These are phyloP conservation scores for Trichomonas vaginalis DNA, from an alignment of 208 protist genomes.

Conservation along the genomic window DNA sequence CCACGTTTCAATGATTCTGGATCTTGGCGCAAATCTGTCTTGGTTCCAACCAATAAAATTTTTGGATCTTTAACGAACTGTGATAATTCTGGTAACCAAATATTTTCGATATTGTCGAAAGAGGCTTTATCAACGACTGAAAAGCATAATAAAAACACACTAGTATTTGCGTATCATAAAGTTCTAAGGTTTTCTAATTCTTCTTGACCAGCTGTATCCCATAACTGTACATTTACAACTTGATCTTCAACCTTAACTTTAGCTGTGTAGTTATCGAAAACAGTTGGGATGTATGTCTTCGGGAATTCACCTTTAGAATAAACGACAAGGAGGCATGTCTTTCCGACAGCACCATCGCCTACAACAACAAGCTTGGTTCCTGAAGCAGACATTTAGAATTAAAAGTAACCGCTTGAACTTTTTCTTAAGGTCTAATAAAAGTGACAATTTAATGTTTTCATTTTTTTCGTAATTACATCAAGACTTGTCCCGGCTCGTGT, in stretches of 20 bases:
- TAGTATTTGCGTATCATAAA: slow-evolving; percentile 26
- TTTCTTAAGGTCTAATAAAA: not conserved
- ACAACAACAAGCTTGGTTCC: slow-evolving; percentile 43
- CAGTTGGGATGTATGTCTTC: slow-evolving; percentile 23
- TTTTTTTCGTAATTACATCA: no score
- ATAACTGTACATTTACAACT: slow-evolving; percentile 46
- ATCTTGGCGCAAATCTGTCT: slow-evolving; percentile 54
- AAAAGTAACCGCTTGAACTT: not conserved
- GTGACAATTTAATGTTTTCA: no score
- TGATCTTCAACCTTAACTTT: slow-evolving; percentile 31
- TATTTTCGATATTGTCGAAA: slow-evolving; percentile 50
- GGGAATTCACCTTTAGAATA: slow-evolving; percentile 64
- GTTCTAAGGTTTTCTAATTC: not conserved
- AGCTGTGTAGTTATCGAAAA: slow-evolving; percentile 30
- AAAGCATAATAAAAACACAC: slow-evolving; percentile 32
- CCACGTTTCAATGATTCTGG: slow-evolving; percentile 17
- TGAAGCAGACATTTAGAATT: not conserved
- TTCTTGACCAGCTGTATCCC: slow-evolving; percentile 52
- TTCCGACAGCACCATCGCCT: slow-evolving; percentile 58
- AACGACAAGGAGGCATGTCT: slow-evolving; percentile 56
- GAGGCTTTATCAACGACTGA: slow-evolving; percentile 33
- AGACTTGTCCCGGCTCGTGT: no score
- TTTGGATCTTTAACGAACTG: not conserved
- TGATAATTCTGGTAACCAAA: slow-evolving; percentile 39
- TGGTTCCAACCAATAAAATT: slow-evolving; percentile 68